A percentile compares a stretch with the other conserved stretches of the same genome.
Evolutionary conservation across 2,329 filamentous ascomycete genomes (phyloP).

Genomic region (Epichloe sibirici): DNA sequence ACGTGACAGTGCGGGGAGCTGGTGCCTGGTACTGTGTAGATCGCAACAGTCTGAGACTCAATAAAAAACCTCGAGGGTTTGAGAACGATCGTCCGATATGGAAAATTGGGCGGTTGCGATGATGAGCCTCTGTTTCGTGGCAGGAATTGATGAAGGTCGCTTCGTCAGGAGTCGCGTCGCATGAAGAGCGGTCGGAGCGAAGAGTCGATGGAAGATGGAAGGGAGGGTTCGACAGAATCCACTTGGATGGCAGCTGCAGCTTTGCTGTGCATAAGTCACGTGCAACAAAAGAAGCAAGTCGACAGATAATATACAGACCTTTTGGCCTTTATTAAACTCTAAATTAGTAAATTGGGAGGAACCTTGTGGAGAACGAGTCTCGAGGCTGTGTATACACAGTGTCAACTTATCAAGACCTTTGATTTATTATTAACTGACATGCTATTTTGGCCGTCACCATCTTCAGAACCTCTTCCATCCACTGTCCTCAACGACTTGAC

Average conservation of each 20-base stretch:
- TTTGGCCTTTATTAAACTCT: too few relatives aligned
- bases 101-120: neutral
- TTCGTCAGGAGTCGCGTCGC: slow-evolving; percentile 1
- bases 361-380: too few relatives aligned
- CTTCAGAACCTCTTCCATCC: too few relatives aligned
- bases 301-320: neutral
- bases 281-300: neutral
- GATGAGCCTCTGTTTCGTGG: neutral
- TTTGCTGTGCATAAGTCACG: slow-evolving; percentile 1
- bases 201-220: neutral
- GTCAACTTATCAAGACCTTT: too few relatives aligned
- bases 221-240: neutral
- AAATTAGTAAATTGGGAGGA: too few relatives aligned
- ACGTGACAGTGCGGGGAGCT: neutral
- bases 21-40: neutral
- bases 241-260: neutral
- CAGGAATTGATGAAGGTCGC: neutral
- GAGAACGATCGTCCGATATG: neutral
- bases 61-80: neutral
- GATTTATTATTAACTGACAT: too few relatives aligned
- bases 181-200: neutral
- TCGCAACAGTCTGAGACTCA: neutral
- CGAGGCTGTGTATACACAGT: too few relatives aligned
- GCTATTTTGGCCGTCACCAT: too few relatives aligned
- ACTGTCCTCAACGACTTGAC: too few relatives aligned